Evolutionary conservation across 192 early-diverging fungal genomes (phyloP).

Genomic region (Podila verticillata): DNA sequence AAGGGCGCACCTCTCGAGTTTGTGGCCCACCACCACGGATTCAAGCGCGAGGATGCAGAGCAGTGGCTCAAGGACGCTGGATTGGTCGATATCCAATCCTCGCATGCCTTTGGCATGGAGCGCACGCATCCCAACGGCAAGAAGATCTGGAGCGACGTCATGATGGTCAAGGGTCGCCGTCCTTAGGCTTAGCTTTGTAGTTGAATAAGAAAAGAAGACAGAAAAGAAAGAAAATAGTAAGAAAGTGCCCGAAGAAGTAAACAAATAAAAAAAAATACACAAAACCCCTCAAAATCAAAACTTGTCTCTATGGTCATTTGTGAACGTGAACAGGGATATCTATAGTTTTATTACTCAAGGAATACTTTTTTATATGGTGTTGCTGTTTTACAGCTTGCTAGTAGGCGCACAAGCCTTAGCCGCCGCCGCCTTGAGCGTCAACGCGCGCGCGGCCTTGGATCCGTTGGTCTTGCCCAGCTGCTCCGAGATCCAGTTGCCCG

Average conservation of each 20-base stretch:
- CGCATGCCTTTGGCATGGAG: slow-evolving; percentile 10
- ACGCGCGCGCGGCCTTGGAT: slow-evolving; percentile 63
- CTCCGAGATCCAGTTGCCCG: slow-evolving; percentile 92
- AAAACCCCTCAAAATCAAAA: no score
- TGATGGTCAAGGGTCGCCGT: slow-evolving; percentile 41
- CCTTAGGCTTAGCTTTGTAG: background rate
- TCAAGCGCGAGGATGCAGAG: slow-evolving; percentile 6
- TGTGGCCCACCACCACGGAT: slow-evolving; percentile 34
- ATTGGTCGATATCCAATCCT: slow-evolving; percentile 17
- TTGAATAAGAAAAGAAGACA: background rate
- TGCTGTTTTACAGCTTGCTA: slow-evolving; percentile 25
- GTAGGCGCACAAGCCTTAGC: slow-evolving; percentile 43
- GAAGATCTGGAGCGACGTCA: slow-evolving; percentile 22
- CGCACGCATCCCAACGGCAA: background rate
- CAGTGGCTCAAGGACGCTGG: slow-evolving; percentile 28
- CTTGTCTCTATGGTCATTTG: no score
- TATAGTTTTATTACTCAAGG: background rate
- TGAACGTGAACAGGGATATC: no score
- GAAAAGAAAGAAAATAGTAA: no score
- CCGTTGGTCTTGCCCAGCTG: slow-evolving; percentile 75
- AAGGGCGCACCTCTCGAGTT: slow-evolving; percentile 15
- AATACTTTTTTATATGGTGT: background rate
- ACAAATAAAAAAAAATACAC: no score
- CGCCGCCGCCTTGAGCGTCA: slow-evolving; percentile 44
- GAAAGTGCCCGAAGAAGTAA: no score